Evolutionary conservation across 805 yeast genomes (phyloP), one percentile per base, ranked within the genome.

Genomic region (Kuraishia ogatae): DNA sequence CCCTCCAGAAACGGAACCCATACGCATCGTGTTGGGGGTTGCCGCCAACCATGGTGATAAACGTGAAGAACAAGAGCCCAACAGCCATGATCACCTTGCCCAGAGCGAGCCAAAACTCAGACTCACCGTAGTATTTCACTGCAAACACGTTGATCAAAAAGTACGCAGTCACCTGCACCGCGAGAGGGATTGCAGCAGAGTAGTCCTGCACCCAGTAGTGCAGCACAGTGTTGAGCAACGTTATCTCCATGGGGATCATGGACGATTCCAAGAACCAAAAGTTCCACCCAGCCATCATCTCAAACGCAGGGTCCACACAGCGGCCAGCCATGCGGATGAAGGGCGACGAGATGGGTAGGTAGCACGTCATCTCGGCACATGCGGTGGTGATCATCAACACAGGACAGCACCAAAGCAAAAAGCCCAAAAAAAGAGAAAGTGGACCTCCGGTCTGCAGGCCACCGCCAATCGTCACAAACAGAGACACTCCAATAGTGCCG

Each of bases 21-120:
- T 73, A 79, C 3, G 72, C 79, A 58, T 78, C 80, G 50, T 73
- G 74, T 43, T 69, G 61, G 1, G 84, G 84, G 60, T 79, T 79
- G 50, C 83, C 84, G 20, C 84, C 84, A 54, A 78, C 79, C 83
- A 79, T 79, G 48, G 79, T 74, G 56, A 79, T 64, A 60, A 79
- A 76, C 6, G 82, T 78, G 66, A 77, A 79, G 50, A 78, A 59
- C 53, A 79, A 66, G 48, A 79, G 69, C 1, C 81, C 83, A 15
- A 76, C 64, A 39, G 80, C 77, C 55, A 79, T 64, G 21, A 78
- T 59, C 56, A 79, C 71, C 59, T 79, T 79, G 8, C 78, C 76
- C n/a, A 79, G 63, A 48, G 71, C 64, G 26, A 71, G 64, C 73
- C 75, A 75, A 56, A 79, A 79, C 61, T 79, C 83, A 29, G 73